Evolutionary conservation across 1,284 basidiomycete genomes (phyloP).

Genomic region (Megacollybia platyphylla): DNA sequence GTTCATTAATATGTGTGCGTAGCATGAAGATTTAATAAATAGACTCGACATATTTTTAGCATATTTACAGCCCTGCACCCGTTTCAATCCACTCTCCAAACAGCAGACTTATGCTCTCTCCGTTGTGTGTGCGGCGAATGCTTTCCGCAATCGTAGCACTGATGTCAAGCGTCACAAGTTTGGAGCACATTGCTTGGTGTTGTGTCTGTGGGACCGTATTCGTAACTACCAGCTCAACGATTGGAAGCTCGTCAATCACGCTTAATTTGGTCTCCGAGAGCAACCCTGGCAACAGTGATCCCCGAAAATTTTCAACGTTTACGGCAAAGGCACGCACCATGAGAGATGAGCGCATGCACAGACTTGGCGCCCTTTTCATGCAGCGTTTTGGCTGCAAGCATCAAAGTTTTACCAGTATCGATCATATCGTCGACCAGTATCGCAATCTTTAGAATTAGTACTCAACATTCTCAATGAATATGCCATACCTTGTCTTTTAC

Average conservation of each 20-base stretch:
- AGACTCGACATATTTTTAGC: no score
- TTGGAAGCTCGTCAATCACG: slow-evolving; percentile 65
- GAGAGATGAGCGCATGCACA: slow-evolving; percentile 85
- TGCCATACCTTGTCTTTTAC: slow-evolving; percentile 75
- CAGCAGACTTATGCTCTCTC: slow-evolving; percentile 78
- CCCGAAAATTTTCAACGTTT: slow-evolving; percentile 4
- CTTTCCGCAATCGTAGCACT: slow-evolving; percentile 89
- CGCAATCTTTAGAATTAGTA: slow-evolving; percentile 43
- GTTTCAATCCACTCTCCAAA: slow-evolving; percentile 64
- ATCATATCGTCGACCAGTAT: slow-evolving; percentile 99
- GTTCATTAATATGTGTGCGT: no score
- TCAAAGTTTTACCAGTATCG: slow-evolving; percentile 85
- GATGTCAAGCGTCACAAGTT: slow-evolving; percentile 74
- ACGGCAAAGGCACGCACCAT: slow-evolving; percentile 44
- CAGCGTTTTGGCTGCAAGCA: slow-evolving; percentile 76
- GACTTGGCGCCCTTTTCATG: slow-evolving; percentile 81
- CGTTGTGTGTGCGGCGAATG: slow-evolving; percentile 94
- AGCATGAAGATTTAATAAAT: no score
- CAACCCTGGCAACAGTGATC: slow-evolving; percentile 39
- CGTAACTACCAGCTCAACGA: slow-evolving; percentile 70
- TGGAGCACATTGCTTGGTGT: slow-evolving; percentile 38
- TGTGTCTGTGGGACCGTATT: slow-evolving; percentile 33
- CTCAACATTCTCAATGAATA: slow-evolving; percentile 3
- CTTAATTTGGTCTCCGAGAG: slow-evolving; percentile 79
- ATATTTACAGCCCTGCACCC: no score